Evolutionary conservation across 31 red algal genomes (phyloP), one percentile per base, ranked within the genome.

Genomic region (Bonnemaisonia californica): DNA sequence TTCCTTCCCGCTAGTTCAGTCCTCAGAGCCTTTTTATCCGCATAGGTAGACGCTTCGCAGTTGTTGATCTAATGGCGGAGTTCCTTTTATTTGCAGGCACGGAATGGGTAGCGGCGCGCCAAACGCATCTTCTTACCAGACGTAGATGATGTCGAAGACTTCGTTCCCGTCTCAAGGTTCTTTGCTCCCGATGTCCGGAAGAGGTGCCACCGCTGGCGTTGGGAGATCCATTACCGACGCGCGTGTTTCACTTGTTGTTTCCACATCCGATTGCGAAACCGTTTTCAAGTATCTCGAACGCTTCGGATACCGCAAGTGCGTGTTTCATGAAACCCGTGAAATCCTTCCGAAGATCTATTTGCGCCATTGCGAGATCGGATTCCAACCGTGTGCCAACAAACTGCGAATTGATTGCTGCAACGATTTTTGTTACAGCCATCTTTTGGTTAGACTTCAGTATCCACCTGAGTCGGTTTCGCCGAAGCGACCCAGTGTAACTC

Each of bases 261-360:
- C 16, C 8, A n/a, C 34, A n/a, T 33, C 11, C 31, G 48, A 16
- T 55, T 12, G 48, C 13, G 21, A 16, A n/a, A n/a, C n/a, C 48
- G 21, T 55, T 55, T 16, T 55, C 48, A 55, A 55, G 21, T 12
- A 16, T 21, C 13, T 55, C 48, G 21, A 55, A 55, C 13, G 48
- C 12, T 55, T 55, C 31, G n/a, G 31, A 8, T 7, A 40, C 18
- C 11, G 21, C 24, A 29, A 71, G 12, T 12, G 68, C 68, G 36
- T 71, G 68, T 23, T 71, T 71, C 11, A 71, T 34, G 24, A 71
- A 71, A 13, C 31, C 11, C 5, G 36, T 41, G 34, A 71, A 71
- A 23, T 40, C 19, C 28, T 39, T 34, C 18, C 68, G 16, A 12
- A 71, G 12, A 11, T 71, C 29, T 22, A 40, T 40, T 29, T 71